Base-by-base conservation (phyloP, 2,329 filamentous ascomycete species). In the Colletotrichum paranaense region DNA sequence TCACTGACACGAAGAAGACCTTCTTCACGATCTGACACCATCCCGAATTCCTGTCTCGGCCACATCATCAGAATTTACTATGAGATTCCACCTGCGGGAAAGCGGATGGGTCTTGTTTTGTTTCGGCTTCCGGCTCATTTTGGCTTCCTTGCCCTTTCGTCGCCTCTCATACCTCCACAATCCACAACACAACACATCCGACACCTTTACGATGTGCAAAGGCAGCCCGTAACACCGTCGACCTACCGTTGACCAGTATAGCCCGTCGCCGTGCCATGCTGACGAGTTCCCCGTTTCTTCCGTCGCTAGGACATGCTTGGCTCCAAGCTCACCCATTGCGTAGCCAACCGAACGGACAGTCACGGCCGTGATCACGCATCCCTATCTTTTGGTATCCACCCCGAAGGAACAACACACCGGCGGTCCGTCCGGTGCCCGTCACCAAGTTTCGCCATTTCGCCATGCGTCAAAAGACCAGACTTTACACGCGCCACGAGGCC, bases 281-380 rank as follows among this genome's bases (percentile, higher is more conserved):
- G 35, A 19, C 35, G 35, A 62, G 26, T 30, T 26, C 57, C 28
- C 49, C 58, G 52, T 72, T 68, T 68, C 49, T 62, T 7, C 19
- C 42, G 66, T 72, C 46, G 69, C 66, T 46, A 46, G 53, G 66
- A 63, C 53, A 63, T 56, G 38, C 42, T 53, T 57, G 53, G 35
- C 59, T 56, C 58, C 26, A 65, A 58, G 65, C 52, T 46, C 66
- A 14, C 53, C 58, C 42, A 68, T 69, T 58, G 66, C 66, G 35
- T 24, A 56, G 57, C 67, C 57, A 58, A 71, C 56, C 63, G 63
- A 71, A 71, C 56, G 49, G 68, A 59, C 56, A 55, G 42, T 49
- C 62, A 55, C 30, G 30, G 11, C 53, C 42, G 52, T 56, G 16
- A 65, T 38, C 60, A 62, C 53, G 56, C 53, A 26, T 28, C 52